Base-by-base conservation (phyloP, 1,139 yeast genomes). In the Scheffersomyces lignicola region DNA sequence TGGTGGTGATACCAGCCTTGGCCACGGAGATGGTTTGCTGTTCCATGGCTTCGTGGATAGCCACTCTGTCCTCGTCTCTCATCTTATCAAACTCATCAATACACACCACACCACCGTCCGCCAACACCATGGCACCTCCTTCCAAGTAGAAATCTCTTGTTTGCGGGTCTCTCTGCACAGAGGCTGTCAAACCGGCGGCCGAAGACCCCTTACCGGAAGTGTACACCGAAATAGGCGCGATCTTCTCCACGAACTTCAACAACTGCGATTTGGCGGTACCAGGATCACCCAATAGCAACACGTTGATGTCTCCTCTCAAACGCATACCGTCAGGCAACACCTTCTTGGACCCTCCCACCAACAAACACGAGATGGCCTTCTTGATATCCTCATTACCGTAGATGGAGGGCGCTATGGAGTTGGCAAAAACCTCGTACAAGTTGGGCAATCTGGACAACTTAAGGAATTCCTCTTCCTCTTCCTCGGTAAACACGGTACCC, bases 21-120 rank as follows among this genome's bases (percentile, higher is more conserved):
- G 98, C 98, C 58, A 92, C 89, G n/a, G 97, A 90, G 47, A 92
- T 92, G 1, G 98, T 92, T 64, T 92, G 99, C 63, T 92, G 99
- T 68, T 92, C 99, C 99, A 92, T 92, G 7, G 98, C 98, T 71
- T 92, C 99, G 61, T 92, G 99, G 50, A 92, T 94, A 0, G 98
- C 98, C 24, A 92, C 98, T 59, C 99, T 77, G 62, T 94, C 98
- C 59, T 92, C 98, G 55, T 94, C 99, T 62, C 97, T 76, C 99
- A 92, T 92, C 66, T 92, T 92, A 64, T 92, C 99, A 55, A 92
- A 92, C 71, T 92, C 99, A 70, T 92, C 99, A 55, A 92, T 94
- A 75, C 98, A 92, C 32, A 92, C 97, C 33, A 92, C 97, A 49
- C 99, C 99, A 27, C 98, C 97, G 64, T 92, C 99, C 0, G 99